These are phyloP conservation scores for Sarocladium kiliense DNA, from an alignment of 2,329 filamentous ascomycete genomes.

Conservation along the genomic window DNA sequence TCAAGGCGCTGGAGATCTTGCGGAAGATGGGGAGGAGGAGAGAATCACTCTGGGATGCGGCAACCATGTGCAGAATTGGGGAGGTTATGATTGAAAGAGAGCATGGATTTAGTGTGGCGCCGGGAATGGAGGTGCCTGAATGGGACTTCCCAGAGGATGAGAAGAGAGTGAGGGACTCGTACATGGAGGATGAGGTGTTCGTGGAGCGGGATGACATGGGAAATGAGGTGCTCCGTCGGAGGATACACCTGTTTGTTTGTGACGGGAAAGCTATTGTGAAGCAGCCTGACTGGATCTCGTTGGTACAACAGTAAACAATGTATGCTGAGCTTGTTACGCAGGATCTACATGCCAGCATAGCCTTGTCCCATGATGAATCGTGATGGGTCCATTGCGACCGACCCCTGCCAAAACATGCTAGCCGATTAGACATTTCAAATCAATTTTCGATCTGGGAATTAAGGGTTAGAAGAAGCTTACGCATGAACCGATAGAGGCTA, in stretches of 20 bases:
- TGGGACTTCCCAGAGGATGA: slow-evolving; percentile 9
- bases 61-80: slow-evolving; percentile 24
- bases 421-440: too few species aligned
- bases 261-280: background rate
- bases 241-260: background rate
- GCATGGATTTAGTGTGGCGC: slow-evolving; percentile 25
- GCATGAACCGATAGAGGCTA: background rate
- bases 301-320: too few species aligned
- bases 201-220: background rate
- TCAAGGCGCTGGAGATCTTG: slow-evolving; percentile 28
- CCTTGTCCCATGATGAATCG: too few species aligned
- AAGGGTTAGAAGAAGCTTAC: too few species aligned
- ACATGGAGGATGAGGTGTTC: slow-evolving; percentile 8
- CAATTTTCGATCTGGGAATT: too few species aligned
- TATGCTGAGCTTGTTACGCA: too few species aligned
- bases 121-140: slow-evolving; percentile 11
- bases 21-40: slow-evolving; percentile 21
- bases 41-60: slow-evolving; percentile 33
- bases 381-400: too few species aligned
- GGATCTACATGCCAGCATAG: too few species aligned
- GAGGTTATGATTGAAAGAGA: slow-evolving; percentile 32
- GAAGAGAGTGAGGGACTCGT: slow-evolving; percentile 16
- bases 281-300: background rate
- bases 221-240: background rate
- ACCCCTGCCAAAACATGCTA: too few species aligned